A percentile compares a stretch with the other conserved stretches of the same genome.
These are phyloP conservation scores for Schwanniomyces sp. DNA, from an alignment of 805 yeast species.

Conservation along the genomic window DNA sequence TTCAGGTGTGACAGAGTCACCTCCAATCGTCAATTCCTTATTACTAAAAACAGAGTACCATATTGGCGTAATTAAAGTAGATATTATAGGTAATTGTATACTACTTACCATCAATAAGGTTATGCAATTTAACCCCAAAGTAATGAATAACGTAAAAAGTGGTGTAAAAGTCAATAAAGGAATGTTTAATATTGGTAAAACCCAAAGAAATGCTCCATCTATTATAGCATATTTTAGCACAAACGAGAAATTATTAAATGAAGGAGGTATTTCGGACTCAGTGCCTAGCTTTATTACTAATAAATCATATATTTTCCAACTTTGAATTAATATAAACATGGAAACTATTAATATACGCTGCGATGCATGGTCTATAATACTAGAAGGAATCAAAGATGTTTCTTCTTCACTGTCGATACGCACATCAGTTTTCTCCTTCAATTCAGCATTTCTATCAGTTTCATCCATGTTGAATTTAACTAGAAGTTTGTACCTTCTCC, in stretches of 20 bases:
- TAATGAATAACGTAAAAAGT: constrained; percentile 50
- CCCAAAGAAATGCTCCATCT: constrained; percentile 70
- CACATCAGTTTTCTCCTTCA: neutral
- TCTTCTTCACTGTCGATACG: constrained; percentile 3
- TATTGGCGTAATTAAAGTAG: constrained; percentile 32
- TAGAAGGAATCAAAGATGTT: constrained; percentile 55
- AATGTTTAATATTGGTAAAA: constrained; percentile 71
- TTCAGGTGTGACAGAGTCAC: constrained; percentile 42
- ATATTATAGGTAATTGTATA: constrained; percentile 46
- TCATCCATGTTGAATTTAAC: constrained; percentile 1
- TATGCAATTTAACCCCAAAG: constrained; percentile 43
- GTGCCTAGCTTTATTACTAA: constrained; percentile 47
- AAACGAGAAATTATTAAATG: constrained; percentile 54
- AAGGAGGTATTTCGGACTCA: constrained; percentile 33
- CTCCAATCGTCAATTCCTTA: constrained; percentile 52
- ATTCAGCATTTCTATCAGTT: neutral
- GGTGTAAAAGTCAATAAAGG: constrained; percentile 71
- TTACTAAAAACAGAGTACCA: constrained; percentile 44
- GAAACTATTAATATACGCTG: constrained; percentile 73
- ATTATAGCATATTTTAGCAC: constrained; percentile 68
- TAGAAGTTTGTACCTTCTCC: neutral
- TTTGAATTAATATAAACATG: constrained; percentile 71
- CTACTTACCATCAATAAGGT: constrained; percentile 58
- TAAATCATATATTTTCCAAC: constrained; percentile 80
- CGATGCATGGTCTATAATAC: constrained; percentile 67